Evolutionary conservation across 2,329 filamentous ascomycete genomes (phyloP).

Genomic region (Colletotrichum orbiculare): DNA sequence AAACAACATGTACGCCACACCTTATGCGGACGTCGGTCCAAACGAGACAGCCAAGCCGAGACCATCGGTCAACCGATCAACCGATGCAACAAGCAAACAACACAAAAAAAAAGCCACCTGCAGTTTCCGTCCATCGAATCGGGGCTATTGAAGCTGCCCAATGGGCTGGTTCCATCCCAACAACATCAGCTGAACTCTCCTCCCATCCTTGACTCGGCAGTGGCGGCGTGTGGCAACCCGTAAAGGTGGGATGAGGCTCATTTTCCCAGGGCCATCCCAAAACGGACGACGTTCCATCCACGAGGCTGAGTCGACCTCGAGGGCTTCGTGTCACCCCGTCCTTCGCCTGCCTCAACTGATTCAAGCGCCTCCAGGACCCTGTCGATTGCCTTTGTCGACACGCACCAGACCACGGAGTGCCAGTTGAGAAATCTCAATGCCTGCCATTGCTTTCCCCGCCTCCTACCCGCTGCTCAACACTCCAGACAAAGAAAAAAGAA

Average conservation of each 20-base stretch:
- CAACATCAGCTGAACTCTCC: conserved; percentile 18
- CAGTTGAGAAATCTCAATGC: conserved; percentile 24
- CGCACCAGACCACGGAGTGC: conserved; percentile 4
- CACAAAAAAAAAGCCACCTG: neutral
- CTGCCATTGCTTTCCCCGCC: conserved; percentile 24
- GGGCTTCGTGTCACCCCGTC: neutral
- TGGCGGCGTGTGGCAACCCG: conserved; percentile 20
- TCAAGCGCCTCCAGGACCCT: neutral
- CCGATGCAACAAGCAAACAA: neutral
- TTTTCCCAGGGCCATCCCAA: conserved; percentile 1
- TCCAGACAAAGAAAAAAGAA: conserved; percentile 4
- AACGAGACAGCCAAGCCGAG: neutral
- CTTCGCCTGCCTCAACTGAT: conserved; percentile 3
- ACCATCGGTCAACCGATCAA: neutral
- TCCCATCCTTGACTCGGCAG: neutral
- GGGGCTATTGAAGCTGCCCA: conserved; percentile 13
- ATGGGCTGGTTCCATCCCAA: conserved; percentile 14
- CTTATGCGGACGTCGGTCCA: neutral
- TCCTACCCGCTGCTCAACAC: conserved; percentile 19
- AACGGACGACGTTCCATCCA: conserved; percentile 18
- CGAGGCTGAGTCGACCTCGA: conserved; percentile 8
- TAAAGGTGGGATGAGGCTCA: conserved; percentile 5
- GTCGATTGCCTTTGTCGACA: neutral
- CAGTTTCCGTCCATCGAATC: neutral
- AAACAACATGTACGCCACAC: conserved; percentile 1